phyloP scores from a whole-genome alignment of 2,329 filamentous ascomycete species.

The Madurella fahalii region DNA sequence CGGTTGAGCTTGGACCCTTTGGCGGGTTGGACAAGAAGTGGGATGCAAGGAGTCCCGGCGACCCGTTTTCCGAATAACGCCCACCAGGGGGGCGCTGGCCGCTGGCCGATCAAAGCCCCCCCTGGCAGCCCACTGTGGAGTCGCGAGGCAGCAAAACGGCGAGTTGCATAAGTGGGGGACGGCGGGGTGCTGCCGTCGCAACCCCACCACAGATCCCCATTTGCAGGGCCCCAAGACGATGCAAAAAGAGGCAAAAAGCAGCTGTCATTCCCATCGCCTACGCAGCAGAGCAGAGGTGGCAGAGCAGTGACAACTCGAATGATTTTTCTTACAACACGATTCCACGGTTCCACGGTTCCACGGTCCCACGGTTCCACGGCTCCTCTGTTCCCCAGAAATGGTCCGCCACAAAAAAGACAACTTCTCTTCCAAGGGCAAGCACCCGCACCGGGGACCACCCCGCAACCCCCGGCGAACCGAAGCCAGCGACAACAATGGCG shows the following conservation, averaged over 20 bases:
- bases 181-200: background rate
- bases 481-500: conserved; percentile 36
- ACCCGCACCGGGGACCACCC: conserved; percentile 56
- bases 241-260: no score
- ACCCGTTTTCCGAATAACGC: conserved; percentile 20
- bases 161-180: conserved; percentile 14
- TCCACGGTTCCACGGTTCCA: no score
- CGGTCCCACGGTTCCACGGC: no score
- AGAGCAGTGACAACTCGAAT: no score
- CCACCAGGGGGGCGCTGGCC: conserved; percentile 4
- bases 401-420: conserved; percentile 95
- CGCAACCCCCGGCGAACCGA: conserved; percentile 47
- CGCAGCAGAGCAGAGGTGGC: no score
- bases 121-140: conserved; percentile 6
- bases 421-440: conserved; percentile 68
- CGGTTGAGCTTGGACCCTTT: conserved; percentile 7
- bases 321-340: no score
- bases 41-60: conserved; percentile 6
- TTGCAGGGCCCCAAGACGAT: no score
- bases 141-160: conserved; percentile 7
- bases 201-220: conserved; percentile 14
- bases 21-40: background rate
- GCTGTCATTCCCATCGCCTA: no score
- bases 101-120: conserved; percentile 1
- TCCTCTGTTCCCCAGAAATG: conserved; percentile 48